These are phyloP conservation scores for Fraxinus platypoda DNA, from an alignment of 305 asterid species.

Conservation along the genomic window DNA sequence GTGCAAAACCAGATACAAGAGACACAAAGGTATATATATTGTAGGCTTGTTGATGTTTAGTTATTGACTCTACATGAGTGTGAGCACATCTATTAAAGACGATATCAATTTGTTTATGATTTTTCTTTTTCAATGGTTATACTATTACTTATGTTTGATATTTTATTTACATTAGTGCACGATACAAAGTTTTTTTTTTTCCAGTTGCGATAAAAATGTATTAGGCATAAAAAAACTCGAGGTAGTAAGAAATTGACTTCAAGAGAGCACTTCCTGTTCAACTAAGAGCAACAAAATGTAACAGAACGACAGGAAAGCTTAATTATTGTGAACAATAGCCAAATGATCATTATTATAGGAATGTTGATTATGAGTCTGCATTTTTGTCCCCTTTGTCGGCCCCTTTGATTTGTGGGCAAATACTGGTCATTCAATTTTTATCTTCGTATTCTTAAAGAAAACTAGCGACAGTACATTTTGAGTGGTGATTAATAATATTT, in stretches of 20 bases:
- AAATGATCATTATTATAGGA: conserved; percentile 4
- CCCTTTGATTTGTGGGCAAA: not conserved
- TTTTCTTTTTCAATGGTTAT: not conserved
- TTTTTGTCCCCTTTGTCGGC: not conserved
- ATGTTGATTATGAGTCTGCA: conserved; percentile 19
- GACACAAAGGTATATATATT: conserved; percentile 67
- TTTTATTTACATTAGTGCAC: not conserved
- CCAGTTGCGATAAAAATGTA: not conserved
- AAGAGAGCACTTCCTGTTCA: conserved; percentile 2
- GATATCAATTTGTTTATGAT: not conserved
- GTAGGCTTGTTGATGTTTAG: not conserved
- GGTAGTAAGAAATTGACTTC: not conserved
- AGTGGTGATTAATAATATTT: conserved; percentile 7
- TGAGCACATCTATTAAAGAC: not conserved
- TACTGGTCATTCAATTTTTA: not conserved
- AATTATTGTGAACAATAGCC: not conserved
- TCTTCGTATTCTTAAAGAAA: not conserved
- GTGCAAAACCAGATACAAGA: conserved; percentile 95
- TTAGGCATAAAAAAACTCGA: not conserved
- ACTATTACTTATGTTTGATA: not conserved
- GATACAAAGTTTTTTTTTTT: not conserved
- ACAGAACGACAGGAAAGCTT: not conserved
- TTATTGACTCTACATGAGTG: conserved; percentile 5
- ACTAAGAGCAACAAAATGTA: not conserved
- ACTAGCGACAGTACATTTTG: conserved; percentile 2